phyloP scores from a whole-genome alignment of 176 grass and related monocot genomes.

The Ananas comosus region DNA sequence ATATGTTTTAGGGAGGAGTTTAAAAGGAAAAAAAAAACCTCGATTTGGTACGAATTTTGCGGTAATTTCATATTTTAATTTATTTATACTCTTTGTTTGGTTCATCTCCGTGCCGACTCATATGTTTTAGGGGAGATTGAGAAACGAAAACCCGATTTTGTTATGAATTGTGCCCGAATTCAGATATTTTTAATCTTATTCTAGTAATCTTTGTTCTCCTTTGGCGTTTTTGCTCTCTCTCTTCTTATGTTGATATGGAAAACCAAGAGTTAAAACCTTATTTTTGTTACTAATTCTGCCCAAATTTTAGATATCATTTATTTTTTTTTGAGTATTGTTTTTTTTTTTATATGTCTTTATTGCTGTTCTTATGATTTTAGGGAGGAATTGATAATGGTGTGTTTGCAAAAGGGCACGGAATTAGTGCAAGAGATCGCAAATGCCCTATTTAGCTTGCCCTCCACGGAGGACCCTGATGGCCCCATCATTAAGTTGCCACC shows the following conservation, averaged over 20 bases:
- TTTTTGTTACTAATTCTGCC: too few species aligned
- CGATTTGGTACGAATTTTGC: too few species aligned
- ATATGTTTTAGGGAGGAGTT: too few species aligned
- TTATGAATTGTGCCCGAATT: neutral
- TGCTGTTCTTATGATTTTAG: constrained; percentile 23
- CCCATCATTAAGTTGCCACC: constrained; percentile 55
- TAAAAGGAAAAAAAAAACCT: too few species aligned
- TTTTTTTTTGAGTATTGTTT: neutral
- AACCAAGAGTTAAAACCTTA: too few species aligned
- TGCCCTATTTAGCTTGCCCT: constrained; percentile 57
- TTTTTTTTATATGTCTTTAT: neutral
- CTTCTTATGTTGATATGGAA: too few species aligned
- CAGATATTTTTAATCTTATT: too few species aligned
- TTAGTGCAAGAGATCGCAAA: constrained; percentile 71
- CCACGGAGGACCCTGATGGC: constrained; percentile 49
- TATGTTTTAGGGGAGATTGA: neutral
- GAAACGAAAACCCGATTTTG: neutral
- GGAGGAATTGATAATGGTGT: constrained; percentile 46
- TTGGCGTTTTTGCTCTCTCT: neutral
- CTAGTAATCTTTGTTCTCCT: neutral
- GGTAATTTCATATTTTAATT: too few species aligned
- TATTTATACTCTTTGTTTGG: too few species aligned
- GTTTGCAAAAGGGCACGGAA: constrained; percentile 58
- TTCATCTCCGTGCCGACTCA: too few species aligned
- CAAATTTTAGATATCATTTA: neutral